Conservation (phyloP, 2,329 filamentous ascomycete species). For the Dichotomopilus funicola region DNA sequence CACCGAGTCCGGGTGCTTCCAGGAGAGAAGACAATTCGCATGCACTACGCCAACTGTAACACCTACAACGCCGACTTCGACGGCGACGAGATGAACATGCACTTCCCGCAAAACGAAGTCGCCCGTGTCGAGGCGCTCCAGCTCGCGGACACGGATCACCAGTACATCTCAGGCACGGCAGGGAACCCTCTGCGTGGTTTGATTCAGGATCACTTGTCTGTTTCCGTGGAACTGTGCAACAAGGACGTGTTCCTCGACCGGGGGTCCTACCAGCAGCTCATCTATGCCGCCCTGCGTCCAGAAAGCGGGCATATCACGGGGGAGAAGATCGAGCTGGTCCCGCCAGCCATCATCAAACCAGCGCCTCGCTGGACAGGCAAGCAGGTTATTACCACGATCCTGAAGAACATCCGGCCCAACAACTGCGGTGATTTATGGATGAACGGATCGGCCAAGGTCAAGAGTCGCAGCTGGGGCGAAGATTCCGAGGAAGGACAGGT, state of each 20-base stretch:
- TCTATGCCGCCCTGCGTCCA: conserved; percentile 83
- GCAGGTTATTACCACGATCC: conserved; percentile 84
- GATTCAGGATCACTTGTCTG: conserved; percentile 97
- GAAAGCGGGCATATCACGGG: conserved; percentile 83
- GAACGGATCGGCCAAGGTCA: conserved; percentile 70
- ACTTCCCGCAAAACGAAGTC: conserved; percentile 95
- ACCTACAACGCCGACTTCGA: conserved; percentile 99
- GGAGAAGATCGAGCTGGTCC: conserved; percentile 73
- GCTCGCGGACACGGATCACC: conserved; percentile 93
- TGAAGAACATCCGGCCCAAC: conserved; percentile 82
- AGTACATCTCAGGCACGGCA: conserved; percentile 89
- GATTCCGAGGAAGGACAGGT: conserved; percentile 66
- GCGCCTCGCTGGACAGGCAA: conserved; percentile 87
- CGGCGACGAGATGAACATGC: conserved; percentile 99
- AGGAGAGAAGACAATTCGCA: conserved; percentile 94
- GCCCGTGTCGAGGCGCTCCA: conserved; percentile 87
- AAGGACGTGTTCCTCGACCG: conserved; percentile 86
- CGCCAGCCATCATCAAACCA: conserved; percentile 78
- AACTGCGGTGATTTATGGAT: conserved; percentile 73
- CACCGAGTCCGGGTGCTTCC: conserved; percentile 87
- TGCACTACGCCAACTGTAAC: conserved; percentile 99
- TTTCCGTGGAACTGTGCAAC: conserved; percentile 84
- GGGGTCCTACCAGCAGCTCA: conserved; percentile 85
- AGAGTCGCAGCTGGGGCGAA: conserved; percentile 70
- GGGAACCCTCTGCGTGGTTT: conserved; percentile 91